Base-by-base conservation (phyloP, 192 early-diverging fungal species). In the Entomortierella beljakovae region DNA sequence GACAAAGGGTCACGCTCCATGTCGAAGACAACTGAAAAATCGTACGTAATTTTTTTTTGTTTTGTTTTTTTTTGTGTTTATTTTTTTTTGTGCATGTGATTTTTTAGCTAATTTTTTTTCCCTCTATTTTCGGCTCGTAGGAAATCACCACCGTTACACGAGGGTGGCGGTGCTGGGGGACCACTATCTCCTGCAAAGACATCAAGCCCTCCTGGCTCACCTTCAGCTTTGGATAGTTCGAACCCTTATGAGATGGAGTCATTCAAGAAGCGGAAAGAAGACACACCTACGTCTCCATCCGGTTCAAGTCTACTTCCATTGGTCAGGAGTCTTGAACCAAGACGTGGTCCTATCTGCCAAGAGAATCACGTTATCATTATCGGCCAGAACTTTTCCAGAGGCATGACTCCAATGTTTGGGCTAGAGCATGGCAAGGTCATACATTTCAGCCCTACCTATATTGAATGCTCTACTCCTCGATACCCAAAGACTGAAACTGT, bases 361-460 rank as follows among this genome's bases (percentile, higher is more conserved):
- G 75, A 79, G 62, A 79, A 79, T 51, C 75, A 79, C 42, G 75
- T 79, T 40, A 79, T 79, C 61, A 79, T 79, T 31, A 79, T 79
- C 42, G 75, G 75, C 6, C 61, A 63, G 43, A 79, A 79, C 57
- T 79, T 79, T 40, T 51, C 68, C n/a, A 46, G 67, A 6, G 75
- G 75, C 28, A 79, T 79, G 75, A 79, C 62, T 4, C 75, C 75
- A 31, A 70, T 79, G 67, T 79, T 79, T 46, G 75, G 75, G 18
- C 67, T 60, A 0, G 75, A 79, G 31, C 55, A 64, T 26, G 75
- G 67, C 42, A 69, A 56, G 8, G 75, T 79, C 5, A 70, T 79
- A 37, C 67, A 79, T 6, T 55, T 79, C 68, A 79, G 70, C 22
- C 75, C 75, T 7, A 64, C 61, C 50, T 79, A 79, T 26, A 79